Evolutionary conservation across 1,284 basidiomycete species (phyloP).

Genomic region (Moesziomyces globuligerus): DNA sequence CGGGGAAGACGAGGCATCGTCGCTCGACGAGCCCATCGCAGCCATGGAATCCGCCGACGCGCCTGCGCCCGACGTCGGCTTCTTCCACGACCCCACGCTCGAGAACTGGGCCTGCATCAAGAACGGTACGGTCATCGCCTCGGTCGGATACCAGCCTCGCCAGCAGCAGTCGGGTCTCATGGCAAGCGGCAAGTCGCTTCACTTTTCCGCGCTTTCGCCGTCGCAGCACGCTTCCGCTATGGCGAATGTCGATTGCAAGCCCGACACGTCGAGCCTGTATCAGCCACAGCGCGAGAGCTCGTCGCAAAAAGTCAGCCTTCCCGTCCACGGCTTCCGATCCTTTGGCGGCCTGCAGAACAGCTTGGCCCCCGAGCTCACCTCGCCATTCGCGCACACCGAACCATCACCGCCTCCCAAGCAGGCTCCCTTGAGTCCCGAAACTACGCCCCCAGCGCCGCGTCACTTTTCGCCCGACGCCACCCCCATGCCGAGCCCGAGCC

Average conservation of each 20-base stretch:
- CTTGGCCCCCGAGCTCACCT: slow-evolving; percentile 16
- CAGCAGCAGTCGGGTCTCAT: slow-evolving; percentile 46
- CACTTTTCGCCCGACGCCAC: slow-evolving; percentile 52
- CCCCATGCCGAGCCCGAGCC: slow-evolving; percentile 56
- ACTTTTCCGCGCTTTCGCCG: slow-evolving; percentile 42
- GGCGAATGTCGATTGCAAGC: slow-evolving; percentile 6
- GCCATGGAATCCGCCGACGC: slow-evolving; percentile 28
- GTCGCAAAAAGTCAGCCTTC: slow-evolving; percentile 44
- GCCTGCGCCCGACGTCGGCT: slow-evolving; percentile 38
- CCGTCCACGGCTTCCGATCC: slow-evolving; percentile 57
- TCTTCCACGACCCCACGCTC: slow-evolving; percentile 23
- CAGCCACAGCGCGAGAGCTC: slow-evolving; percentile 2
- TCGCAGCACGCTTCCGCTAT: slow-evolving; percentile 33
- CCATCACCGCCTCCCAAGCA: slow-evolving; percentile 4
- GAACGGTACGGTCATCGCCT: slow-evolving; percentile 43
- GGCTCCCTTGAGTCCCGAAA: slow-evolving; percentile 6
- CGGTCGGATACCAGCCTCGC: slow-evolving; percentile 37
- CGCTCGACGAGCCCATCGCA: slow-evolving; percentile 8
- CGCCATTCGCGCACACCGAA: not conserved
- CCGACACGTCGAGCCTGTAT: not conserved
- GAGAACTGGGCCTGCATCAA: slow-evolving; percentile 58
- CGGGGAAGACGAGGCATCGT: slow-evolving; percentile 34
- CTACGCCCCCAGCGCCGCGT: slow-evolving; percentile 26
- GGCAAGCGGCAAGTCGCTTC: slow-evolving; percentile 45
- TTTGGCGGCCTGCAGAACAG: slow-evolving; percentile 52